Conservation (phyloP, 805 yeast genomes). For the Cyberlindnera amylophila region DNA sequence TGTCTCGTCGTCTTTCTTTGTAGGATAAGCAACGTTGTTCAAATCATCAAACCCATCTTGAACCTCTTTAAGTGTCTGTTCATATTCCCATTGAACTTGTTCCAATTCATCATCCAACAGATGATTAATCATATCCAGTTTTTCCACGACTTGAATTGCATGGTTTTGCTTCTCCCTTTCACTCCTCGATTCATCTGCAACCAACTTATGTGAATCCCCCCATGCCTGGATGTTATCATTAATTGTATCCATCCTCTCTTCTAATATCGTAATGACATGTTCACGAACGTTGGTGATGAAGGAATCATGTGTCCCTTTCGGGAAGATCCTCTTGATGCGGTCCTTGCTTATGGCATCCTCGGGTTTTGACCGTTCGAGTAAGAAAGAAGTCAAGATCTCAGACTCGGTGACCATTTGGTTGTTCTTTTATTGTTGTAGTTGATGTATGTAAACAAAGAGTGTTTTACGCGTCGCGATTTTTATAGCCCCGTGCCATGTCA, state of each 20-base stretch:
- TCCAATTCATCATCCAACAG: constrained; percentile 28
- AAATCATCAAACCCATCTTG: constrained; percentile 22
- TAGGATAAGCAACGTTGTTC: constrained; percentile 23
- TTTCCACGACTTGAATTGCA: not conserved
- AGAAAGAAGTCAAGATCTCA: constrained; percentile 14
- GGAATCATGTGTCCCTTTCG: constrained; percentile 6
- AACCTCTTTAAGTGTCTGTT: not conserved
- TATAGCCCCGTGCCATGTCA: too few relatives aligned
- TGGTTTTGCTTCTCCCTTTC: not conserved
- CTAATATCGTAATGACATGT: constrained; percentile 2
- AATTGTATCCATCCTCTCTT: constrained; percentile 3
- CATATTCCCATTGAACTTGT: constrained; percentile 23
- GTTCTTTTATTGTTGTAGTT: not conserved
- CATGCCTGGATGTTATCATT: constrained; percentile 8
- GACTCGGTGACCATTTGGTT: constrained; percentile 14
- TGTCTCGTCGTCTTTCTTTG: not conserved
- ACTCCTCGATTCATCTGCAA: too few relatives aligned
- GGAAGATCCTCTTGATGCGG: constrained; percentile 11
- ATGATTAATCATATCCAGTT: constrained; percentile 28
- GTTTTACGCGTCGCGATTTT: too few relatives aligned
- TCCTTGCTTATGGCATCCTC: constrained; percentile 2
- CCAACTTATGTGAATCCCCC: not conserved
- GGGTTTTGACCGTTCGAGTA: constrained; percentile 16
- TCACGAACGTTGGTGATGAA: constrained; percentile 7
- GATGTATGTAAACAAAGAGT: too few relatives aligned